Conservation (phyloP, 306 rosid species). For the Dicorynia guianensis region DNA sequence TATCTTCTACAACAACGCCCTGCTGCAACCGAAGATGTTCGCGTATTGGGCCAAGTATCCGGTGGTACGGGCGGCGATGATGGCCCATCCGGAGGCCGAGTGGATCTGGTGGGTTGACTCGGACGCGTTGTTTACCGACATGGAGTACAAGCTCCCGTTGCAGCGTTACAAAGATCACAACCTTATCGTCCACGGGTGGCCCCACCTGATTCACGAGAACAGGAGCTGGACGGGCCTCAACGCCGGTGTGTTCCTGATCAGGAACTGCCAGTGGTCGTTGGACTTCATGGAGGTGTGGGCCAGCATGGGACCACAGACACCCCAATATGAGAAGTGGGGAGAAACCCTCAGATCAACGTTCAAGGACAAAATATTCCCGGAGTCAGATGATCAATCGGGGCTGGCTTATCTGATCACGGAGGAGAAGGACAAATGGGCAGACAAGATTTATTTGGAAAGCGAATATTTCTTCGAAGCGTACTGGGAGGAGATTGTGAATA, state of each 20-base stretch:
- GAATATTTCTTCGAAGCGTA: conserved; percentile 82
- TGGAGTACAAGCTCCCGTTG: conserved; percentile 78
- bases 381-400: conserved; percentile 93
- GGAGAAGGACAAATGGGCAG: conserved; percentile 67
- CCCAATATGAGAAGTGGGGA: conserved; percentile 77
- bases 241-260: conserved; percentile 84
- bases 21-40: conserved; percentile 72
- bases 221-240: conserved; percentile 93
- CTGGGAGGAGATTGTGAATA: conserved; percentile 68
- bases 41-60: conserved; percentile 86
- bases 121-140: conserved; percentile 86
- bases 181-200: conserved; percentile 84
- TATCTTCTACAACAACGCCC: conserved; percentile 71
- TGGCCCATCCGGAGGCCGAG: conserved; percentile 94
- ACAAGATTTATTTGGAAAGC: conserved; percentile 69
- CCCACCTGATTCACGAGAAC: conserved; percentile 56
- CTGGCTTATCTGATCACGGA: conserved; percentile 73
- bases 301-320: conserved; percentile 85
- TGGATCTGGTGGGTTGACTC: conserved; percentile 99
- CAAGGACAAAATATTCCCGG: conserved; percentile 77
- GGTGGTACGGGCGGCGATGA: conserved; percentile 75
- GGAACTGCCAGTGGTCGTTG: conserved; percentile 92
- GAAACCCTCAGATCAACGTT: conserved; percentile 55
- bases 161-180: conserved; percentile 66
- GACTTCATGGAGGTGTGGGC: conserved; percentile 83